A percentile compares a stretch with the other conserved stretches of the same genome.
Conservation (phyloP, 306 rosid genomes). For the Vachellia collinsii region DNA sequence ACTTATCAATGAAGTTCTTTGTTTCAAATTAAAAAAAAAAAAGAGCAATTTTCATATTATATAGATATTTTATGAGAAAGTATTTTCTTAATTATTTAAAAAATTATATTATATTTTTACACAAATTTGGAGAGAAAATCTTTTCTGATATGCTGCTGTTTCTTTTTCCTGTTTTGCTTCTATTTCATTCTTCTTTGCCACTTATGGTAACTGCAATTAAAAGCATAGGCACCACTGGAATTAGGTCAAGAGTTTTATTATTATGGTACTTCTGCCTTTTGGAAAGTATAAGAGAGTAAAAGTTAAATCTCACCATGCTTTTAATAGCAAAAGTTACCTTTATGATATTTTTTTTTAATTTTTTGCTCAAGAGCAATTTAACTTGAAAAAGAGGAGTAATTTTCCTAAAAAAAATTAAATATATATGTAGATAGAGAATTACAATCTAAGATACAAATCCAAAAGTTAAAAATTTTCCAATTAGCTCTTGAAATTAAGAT, state of each 20-base stretch:
- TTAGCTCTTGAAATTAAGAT: not conserved
- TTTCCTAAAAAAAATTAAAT: not conserved
- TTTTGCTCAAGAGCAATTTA: not conserved
- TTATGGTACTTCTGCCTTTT: conserved; percentile 32
- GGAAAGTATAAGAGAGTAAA: conserved; percentile 38
- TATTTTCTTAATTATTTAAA: not conserved
- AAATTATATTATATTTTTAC: not conserved
- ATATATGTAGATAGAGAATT: not conserved
- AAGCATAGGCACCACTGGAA: conserved; percentile 28
- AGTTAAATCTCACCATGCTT: not conserved
- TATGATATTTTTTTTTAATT: not conserved
- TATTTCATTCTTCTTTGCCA: not conserved
- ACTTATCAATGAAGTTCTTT: not conserved
- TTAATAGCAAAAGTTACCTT: not conserved
- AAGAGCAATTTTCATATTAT: too few relatives aligned
- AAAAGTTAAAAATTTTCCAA: not conserved
- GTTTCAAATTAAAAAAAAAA: too few relatives aligned
- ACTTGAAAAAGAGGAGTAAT: not conserved
- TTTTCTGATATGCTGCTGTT: not conserved
- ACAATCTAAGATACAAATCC: too few relatives aligned
- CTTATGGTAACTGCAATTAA: conserved; percentile 29
- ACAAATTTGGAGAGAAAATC: not conserved
- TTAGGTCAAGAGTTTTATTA: conserved; percentile 24
- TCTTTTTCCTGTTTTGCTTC: not conserved
- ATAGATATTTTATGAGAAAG: not conserved